Base-by-base conservation (phyloP, 2,329 filamentous ascomycete genomes). In the Pyrenochaeta sp. region DNA sequence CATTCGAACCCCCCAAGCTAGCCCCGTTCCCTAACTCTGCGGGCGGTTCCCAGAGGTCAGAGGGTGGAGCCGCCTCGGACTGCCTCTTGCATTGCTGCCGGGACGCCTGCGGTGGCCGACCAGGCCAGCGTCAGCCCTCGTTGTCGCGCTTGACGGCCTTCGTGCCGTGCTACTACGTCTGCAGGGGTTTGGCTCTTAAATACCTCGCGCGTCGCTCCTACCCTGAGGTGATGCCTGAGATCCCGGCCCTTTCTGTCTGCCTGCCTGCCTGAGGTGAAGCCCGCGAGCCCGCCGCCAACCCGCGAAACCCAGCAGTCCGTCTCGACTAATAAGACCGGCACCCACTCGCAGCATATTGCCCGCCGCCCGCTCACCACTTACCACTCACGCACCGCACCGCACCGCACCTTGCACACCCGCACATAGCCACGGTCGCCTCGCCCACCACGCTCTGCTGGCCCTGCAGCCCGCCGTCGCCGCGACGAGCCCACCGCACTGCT, bases 171-270 rank as follows among this genome's bases (percentile, higher is more conserved):
- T 27, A 52, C 60, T 39, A 25, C 40, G 40, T 28, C 59, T 64
- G 69, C 65, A 66, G 65, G 64, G 66, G 65, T 51, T 54, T 54
- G 50, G 58, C 57, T 66, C 61, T 72, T 69, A 71, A 70, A 71
- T 70, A 68, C 58, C 56, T 64, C 63, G 57, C 64, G 64, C 61
- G 56, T 50, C 63, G 60, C 68, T 68, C 53, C 50, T 57, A 57
- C 59, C 61, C 64, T 67, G n/a, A 42, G 39, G 39, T 22, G 60
- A 56, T 56, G 54, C 61, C 59, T 65, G 61, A 61, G 57, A 68
- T 62, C 66, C 68, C 61, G 60, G 64, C 64, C 55, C 54, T 5
- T 28, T 40, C 54, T 62, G 55, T 50, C 44, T 52, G 50, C 62
- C 56, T 61, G 55, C 51, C 44, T 52, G 50, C 62, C 56, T 61